Percentiles rank a stretch among this genome's conserved stretches.
Evolutionary conservation across 148 eudicot species (phyloP).

Genomic region (Rheum nobile): DNA sequence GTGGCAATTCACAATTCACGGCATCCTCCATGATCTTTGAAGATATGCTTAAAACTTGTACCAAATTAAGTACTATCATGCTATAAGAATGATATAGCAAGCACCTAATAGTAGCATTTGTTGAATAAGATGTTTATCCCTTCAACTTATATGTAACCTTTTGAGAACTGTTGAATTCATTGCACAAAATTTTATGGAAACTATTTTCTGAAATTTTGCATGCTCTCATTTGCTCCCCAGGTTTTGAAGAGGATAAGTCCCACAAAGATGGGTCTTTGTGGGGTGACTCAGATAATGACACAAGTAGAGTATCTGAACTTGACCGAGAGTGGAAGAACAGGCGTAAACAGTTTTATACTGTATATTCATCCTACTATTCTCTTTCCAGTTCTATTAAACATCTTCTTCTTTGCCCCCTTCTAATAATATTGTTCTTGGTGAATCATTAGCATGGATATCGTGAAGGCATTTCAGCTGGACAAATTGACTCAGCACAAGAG

Average conservation of each 20-base stretch:
- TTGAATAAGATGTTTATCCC: neutral
- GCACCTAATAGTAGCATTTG: neutral
- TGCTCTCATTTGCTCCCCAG: conserved; percentile 13
- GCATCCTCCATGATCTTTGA: neutral
- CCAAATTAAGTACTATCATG: neutral
- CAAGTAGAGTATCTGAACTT: conserved; percentile 31
- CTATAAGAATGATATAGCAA: neutral
- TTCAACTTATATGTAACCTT: too few relatives aligned
- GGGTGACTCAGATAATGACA: conserved; percentile 37
- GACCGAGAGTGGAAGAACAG: conserved; percentile 80
- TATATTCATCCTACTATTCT: conserved; percentile 17
- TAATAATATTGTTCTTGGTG: conserved; percentile 6
- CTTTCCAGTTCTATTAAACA: neutral
- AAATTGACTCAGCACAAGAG: conserved; percentile 71
- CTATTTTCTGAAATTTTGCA: neutral
- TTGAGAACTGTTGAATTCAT: too few relatives aligned
- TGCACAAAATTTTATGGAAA: neutral
- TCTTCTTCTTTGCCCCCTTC: conserved; percentile 5
- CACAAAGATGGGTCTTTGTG: conserved; percentile 44
- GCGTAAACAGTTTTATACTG: conserved; percentile 60
- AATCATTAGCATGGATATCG: conserved; percentile 69
- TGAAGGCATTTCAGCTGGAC: conserved; percentile 63
- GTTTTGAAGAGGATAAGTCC: conserved; percentile 17
- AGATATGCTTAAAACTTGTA: neutral
- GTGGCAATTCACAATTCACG: neutral